Evolutionary conservation across 2,329 filamentous ascomycete genomes (phyloP), one percentile per base, ranked within the genome.

Genomic region (Xylariaceae sp.): DNA sequence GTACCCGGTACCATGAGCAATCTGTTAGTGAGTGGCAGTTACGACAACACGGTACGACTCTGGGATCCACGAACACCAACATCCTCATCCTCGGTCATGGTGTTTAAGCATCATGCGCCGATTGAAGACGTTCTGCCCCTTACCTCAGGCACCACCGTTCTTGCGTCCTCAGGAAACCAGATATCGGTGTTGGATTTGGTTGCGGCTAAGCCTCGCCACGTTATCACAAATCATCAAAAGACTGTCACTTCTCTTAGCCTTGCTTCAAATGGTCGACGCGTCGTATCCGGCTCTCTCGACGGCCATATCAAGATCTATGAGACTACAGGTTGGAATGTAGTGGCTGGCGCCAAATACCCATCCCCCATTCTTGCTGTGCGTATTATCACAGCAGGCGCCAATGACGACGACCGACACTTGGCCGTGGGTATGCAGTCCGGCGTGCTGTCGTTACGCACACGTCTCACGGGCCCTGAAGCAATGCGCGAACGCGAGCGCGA

Each of bases 271-370:
- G 91, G 90, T 43, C 86, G 86, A 47, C 86, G 95, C 47, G 82
- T 99, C 54, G 84, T 99, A 51, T 93, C 89, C 63, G 95, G 92
- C 74, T 92, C 89, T 17, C 82, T 99, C 41, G 95, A 99, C 73
- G 96, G 95, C 8, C 95, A 98, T 75, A 88, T 98, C 77, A 99
- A 99, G 77, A 87, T 99, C 34, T 98, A 96, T 69, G 94, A 98
- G 76, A 97, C 93, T 1, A 88, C 87, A 1, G 88, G 86, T 47
- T 99, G 95, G 95, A 96, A 97, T 71, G 91, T 98, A 6, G 93
- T 98, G n/a, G 89, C 91, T 34, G 94, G 91, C 48, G 87, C 90
- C 59, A 99, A 98, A 76, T 99, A 98, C 75, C 88, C 92, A 4
- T 90, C 92, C 1, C 95, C 95, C 1, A 90, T 99, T 56, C 85